Conservation (phyloP, 208 protist species). For the Acanthamoeba royreba region DNA sequence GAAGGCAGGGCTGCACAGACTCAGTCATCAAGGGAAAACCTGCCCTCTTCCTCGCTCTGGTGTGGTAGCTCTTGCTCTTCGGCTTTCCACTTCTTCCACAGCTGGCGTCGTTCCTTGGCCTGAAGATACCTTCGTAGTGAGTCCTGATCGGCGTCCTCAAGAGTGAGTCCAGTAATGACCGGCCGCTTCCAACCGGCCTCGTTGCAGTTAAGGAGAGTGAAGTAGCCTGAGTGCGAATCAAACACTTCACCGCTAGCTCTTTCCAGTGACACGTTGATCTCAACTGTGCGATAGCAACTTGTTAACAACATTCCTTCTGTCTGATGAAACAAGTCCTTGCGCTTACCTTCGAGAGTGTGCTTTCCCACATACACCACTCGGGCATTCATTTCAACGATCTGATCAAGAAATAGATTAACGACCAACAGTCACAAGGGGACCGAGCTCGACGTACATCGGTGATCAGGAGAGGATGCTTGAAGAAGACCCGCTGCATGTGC, state of each 20-base stretch:
- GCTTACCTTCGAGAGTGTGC: constrained; percentile 1
- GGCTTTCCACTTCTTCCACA: neutral
- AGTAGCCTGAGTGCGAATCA: constrained; percentile 21
- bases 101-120: neutral
- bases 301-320: neutral
- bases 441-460: neutral
- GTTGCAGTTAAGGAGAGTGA: constrained; percentile 30
- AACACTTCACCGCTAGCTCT: neutral
- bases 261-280: constrained; percentile 16
- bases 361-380: constrained; percentile 1
- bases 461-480: constrained; percentile 18
- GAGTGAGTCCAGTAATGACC: neutral
- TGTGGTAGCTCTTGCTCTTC: neutral
- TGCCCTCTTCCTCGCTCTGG: neutral
- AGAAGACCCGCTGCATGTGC: constrained; percentile 9
- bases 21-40: neutral
- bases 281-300: neutral
- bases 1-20: too few relatives aligned
- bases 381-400: neutral
- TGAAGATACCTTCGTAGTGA: neutral
- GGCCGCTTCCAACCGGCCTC: constrained; percentile 35
- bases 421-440: neutral
- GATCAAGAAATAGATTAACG: neutral
- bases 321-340: neutral
- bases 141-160: neutral